Base-by-base conservation (phyloP, 2,329 filamentous ascomycete genomes). In the Periglandula ipomoeae region DNA sequence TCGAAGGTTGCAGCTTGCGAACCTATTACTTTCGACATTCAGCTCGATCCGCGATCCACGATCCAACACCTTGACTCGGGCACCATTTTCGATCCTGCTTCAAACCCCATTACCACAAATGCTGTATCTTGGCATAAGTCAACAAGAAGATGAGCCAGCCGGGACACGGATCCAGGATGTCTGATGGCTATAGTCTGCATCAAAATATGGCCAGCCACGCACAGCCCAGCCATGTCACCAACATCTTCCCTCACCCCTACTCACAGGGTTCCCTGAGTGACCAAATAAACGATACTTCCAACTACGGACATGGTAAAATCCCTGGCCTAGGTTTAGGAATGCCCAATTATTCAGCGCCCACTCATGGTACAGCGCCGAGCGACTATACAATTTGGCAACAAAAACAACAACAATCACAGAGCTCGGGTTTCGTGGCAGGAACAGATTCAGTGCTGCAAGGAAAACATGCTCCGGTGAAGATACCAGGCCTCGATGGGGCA, bases 241-340 rank as follows among this genome's bases (percentile, higher is more conserved):
- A 53, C 15, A 9, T 50, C 2, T 52, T 55, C 24, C 45, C 34
- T 22, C 52, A n/a, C 17, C 20, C n/a, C 42, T 27, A 20, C 15
- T 45, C 37, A 5, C 26, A 44, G 9, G 23, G 32, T 7, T 43
- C 40, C 10, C 44, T 40, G n/a, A 19, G 23, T 27, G 45, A 24
- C 23, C 52, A 56, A 41, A 49, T 56, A 2, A 64, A 52, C 27
- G 54, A 59, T 38, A 61, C 60, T 39, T 59, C 58, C n/a, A 34
- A 38, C 19, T 53, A 46, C 9, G 44, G 50, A 5, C 50, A 40
- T 40, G 61, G 55, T 41, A 44, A 59, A 24, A 69, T 69, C 39
- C 66, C 66, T 3, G 66, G 66, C 19, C 49, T 69, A 11, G 61
- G 63, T 4, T 48, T 67, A 46, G 56, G 60, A 13, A 57, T 58